Evolutionary conservation across 768 basidiomycete species (phyloP).

Genomic region (Pulveroboletus sp.): DNA sequence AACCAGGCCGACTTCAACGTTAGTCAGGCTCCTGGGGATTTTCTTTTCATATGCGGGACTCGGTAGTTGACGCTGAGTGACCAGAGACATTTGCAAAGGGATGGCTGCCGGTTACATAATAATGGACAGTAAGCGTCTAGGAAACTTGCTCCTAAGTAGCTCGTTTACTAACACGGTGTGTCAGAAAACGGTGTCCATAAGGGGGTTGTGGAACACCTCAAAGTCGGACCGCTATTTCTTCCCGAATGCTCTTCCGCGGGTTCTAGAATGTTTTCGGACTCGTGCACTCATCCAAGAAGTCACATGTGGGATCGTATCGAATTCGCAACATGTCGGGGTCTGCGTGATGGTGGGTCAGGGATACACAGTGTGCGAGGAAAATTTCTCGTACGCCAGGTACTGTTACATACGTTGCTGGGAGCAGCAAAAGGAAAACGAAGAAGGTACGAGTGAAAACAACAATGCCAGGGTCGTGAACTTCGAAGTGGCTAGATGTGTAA

Average conservation of each 20-base stretch:
- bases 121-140: too few relatives aligned
- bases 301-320: conserved; percentile 1
- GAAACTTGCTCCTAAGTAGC: too few relatives aligned
- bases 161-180: background rate
- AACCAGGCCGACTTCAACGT: too few relatives aligned
- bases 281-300: background rate
- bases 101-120: too few relatives aligned
- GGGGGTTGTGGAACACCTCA: too few relatives aligned
- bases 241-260: background rate
- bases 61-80: too few relatives aligned
- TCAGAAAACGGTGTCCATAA: background rate
- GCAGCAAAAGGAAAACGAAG: conserved; percentile 4
- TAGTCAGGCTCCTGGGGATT: too few relatives aligned
- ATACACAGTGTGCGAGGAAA: conserved; percentile 20
- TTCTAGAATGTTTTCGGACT: conserved; percentile 9
- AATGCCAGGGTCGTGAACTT: conserved; percentile 16
- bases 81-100: too few relatives aligned
- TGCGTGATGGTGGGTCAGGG: conserved; percentile 5
- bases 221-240: too few relatives aligned
- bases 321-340: conserved; percentile 2
- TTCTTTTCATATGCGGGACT: too few relatives aligned
- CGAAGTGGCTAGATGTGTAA: conserved; percentile 27
- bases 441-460: conserved; percentile 9
- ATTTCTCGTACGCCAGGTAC: conserved; percentile 31
- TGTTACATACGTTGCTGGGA: conserved; percentile 28